A percentile compares a stretch with the other conserved stretches of the same genome.
phyloP scores from a whole-genome alignment of 2,329 filamentous ascomycete species.

The Monosporascus sp. region DNA sequence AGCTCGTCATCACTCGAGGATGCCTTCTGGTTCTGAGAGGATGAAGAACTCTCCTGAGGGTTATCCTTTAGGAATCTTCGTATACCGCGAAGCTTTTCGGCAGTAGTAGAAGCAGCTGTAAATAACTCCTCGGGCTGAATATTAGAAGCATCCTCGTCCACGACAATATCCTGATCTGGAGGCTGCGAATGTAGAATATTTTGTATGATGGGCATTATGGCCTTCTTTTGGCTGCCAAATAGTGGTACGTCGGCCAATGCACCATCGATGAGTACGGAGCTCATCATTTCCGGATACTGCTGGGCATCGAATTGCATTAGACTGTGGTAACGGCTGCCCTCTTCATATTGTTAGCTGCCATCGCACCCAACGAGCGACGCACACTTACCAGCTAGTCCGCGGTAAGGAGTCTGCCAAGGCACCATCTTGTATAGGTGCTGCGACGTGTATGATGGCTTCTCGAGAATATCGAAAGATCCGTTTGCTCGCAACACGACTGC shows the following conservation, averaged over 20 bases:
- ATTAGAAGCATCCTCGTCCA: conserved; percentile 31
- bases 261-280: conserved; percentile 49
- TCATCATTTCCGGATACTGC: conserved; percentile 48
- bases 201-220: conserved; percentile 37
- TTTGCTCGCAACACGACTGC: conserved; percentile 55
- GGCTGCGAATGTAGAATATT: conserved; percentile 32
- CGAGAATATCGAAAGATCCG: conserved; percentile 56
- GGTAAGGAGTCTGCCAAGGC: conserved; percentile 55
- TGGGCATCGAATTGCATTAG: conserved; percentile 55
- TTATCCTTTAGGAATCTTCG: conserved; percentile 31
- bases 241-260: conserved; percentile 49
- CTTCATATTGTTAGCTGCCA: conserved; percentile 31
- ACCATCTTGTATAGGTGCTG: conserved; percentile 56
- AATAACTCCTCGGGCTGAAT: conserved; percentile 37
- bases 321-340: conserved; percentile 46
- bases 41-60: conserved; percentile 6
- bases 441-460: conserved; percentile 54
- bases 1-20: conserved; percentile 16
- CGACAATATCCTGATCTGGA: conserved; percentile 28
- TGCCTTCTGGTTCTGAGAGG: conserved; percentile 9
- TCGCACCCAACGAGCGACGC: neutral
- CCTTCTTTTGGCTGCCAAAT: conserved; percentile 48
- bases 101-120: conserved; percentile 34
- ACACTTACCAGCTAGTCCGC: conserved; percentile 46
- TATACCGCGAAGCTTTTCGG: conserved; percentile 45